A percentile compares a stretch with the other conserved stretches of the same genome.
phyloP scores from a whole-genome alignment of 2,329 filamentous ascomycete genomes.

The Fonsecaea erecta region DNA sequence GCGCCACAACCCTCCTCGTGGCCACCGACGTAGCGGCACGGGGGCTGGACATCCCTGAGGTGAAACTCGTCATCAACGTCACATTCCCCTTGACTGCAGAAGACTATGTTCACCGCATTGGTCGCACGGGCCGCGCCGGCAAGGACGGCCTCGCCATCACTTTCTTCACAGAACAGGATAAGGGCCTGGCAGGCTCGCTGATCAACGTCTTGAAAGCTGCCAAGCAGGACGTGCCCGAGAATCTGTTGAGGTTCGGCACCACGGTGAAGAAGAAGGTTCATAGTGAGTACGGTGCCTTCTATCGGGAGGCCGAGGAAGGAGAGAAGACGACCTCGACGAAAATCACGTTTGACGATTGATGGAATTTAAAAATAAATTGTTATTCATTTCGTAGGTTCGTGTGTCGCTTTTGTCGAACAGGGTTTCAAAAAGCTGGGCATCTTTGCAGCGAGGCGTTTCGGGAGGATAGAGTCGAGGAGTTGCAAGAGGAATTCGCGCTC shows the following conservation, averaged over 20 bases:
- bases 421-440: slow-evolving; percentile 19
- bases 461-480: slow-evolving; percentile 30
- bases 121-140: slow-evolving; percentile 89
- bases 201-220: slow-evolving; percentile 96
- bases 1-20: slow-evolving; percentile 79
- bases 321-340: slow-evolving; percentile 75
- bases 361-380: neutral
- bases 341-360: slow-evolving; percentile 77
- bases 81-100: slow-evolving; percentile 95
- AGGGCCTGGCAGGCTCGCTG: slow-evolving; percentile 83
- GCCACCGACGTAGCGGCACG: slow-evolving; percentile 95
- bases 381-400: neutral
- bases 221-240: slow-evolving; percentile 86
- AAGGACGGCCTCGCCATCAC: slow-evolving; percentile 89
- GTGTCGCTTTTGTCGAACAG: neutral
- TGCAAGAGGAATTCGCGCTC: slow-evolving; percentile 33
- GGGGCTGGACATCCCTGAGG: slow-evolving; percentile 91
- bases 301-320: slow-evolving; percentile 83
- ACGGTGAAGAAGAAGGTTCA: slow-evolving; percentile 99
- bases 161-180: slow-evolving; percentile 93
- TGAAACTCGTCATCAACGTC: slow-evolving; percentile 92
- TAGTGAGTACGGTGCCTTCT: slow-evolving; percentile 92
- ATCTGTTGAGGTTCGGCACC: slow-evolving; percentile 91
- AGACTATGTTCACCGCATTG: slow-evolving; percentile 97
- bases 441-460: slow-evolving; percentile 33